Percentiles rank a stretch among this genome's conserved stretches.
Evolutionary conservation across 257 asterid genomes (phyloP).

Genomic region (Coffea eugenioides): DNA sequence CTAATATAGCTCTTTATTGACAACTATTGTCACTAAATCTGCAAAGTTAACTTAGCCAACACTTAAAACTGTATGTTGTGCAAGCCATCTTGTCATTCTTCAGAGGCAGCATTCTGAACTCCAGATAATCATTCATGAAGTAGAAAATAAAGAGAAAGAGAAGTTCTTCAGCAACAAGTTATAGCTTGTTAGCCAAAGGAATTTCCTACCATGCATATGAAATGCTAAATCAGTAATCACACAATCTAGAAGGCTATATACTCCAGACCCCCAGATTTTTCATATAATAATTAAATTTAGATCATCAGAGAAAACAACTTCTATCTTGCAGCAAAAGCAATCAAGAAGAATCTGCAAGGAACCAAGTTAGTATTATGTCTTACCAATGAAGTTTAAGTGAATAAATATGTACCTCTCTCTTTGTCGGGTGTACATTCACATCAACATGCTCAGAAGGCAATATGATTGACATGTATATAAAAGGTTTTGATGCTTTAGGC

Average conservation of each 20-base stretch:
- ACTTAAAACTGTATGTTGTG: not conserved
- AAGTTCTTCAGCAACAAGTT: not conserved
- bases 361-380: not conserved
- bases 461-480: constrained; percentile 77
- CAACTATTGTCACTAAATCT: not conserved
- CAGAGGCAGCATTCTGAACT: not conserved
- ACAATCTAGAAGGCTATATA: not conserved
- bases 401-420: constrained; percentile 70
- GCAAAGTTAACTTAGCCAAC: not conserved
- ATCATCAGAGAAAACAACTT: not conserved
- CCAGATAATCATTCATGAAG: not conserved
- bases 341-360: not conserved
- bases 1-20: not conserved
- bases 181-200: not conserved
- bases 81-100: not conserved
- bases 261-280: not conserved
- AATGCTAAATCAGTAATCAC: too few relatives aligned
- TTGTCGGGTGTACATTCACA: constrained; percentile 93
- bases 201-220: not conserved
- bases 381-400: not conserved
- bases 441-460: constrained; percentile 95
- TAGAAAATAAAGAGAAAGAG: not conserved
- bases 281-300: not conserved
- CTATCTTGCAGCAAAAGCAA: not conserved
- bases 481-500: constrained; percentile 97